phyloP scores from a whole-genome alignment of 2,329 filamentous ascomycete genomes.

The Claviceps paspali region DNA sequence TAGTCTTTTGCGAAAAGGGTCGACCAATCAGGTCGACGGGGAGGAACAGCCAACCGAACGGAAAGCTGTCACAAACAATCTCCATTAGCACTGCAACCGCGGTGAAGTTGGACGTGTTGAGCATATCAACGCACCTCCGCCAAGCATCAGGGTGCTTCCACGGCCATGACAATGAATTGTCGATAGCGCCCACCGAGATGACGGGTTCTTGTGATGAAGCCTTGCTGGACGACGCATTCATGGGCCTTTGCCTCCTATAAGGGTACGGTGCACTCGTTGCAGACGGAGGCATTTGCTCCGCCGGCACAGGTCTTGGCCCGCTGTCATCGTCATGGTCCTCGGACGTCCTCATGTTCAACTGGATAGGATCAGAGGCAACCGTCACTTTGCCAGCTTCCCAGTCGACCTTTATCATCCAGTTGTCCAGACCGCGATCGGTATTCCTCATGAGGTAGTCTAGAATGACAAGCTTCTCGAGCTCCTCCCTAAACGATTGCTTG shows the following conservation, averaged over 20 bases:
- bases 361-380: constrained; percentile 67
- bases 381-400: constrained; percentile 69
- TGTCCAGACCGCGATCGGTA: constrained; percentile 88
- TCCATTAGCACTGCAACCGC: constrained; percentile 13
- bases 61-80: constrained; percentile 49
- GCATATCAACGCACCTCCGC: constrained; percentile 31
- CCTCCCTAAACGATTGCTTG: constrained; percentile 85
- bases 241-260: constrained; percentile 67
- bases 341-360: constrained; percentile 43
- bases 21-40: constrained; percentile 92
- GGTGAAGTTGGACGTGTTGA: neutral
- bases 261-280: constrained; percentile 39
- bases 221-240: constrained; percentile 52
- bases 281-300: constrained; percentile 25
- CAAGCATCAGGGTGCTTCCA: constrained; percentile 97
- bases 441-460: constrained; percentile 99
- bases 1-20: constrained; percentile 85
- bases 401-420: constrained; percentile 99
- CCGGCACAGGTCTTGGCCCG: constrained; percentile 46
- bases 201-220: constrained; percentile 34
- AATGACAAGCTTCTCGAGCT: constrained; percentile 93
- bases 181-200: constrained; percentile 80
- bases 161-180: constrained; percentile 95
- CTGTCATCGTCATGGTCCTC: constrained; percentile 18
- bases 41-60: constrained; percentile 95